phyloP scores from a whole-genome alignment of 352 stramenopile species.

The Globisporangium cystogenes region DNA sequence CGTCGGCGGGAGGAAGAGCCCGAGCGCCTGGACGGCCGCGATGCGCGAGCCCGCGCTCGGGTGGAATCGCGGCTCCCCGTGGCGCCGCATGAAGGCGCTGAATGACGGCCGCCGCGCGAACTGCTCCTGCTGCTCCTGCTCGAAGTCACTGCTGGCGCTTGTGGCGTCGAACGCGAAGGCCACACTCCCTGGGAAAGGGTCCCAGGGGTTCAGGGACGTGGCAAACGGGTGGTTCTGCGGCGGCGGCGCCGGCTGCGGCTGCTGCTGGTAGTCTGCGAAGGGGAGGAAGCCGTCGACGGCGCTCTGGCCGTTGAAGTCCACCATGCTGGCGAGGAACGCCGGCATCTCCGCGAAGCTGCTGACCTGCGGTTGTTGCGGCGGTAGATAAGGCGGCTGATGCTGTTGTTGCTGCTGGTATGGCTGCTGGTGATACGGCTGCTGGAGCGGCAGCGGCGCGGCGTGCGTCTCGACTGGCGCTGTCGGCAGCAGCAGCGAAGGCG shows the following conservation, averaged over 20 bases:
- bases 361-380: background rate
- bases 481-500: background rate
- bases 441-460: too few species aligned
- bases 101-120: background rate
- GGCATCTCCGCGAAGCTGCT: slow-evolving; percentile 5
- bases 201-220: background rate
- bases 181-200: background rate
- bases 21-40: background rate
- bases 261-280: background rate
- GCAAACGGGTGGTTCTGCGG: background rate
- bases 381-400: background rate
- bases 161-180: background rate
- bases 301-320: slow-evolving; percentile 6
- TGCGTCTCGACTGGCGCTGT: too few species aligned
- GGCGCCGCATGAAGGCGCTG: background rate
- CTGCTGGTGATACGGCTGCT: background rate
- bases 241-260: too few species aligned
- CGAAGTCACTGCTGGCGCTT: background rate
- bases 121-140: background rate
- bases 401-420: background rate
- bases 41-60: background rate
- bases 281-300: background rate
- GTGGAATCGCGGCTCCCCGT: background rate
- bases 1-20: background rate
- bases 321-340: slow-evolving; percentile 5